Base-by-base conservation (phyloP, 2,329 filamentous ascomycete species). In the Cylindrodendrum hubeiense region DNA sequence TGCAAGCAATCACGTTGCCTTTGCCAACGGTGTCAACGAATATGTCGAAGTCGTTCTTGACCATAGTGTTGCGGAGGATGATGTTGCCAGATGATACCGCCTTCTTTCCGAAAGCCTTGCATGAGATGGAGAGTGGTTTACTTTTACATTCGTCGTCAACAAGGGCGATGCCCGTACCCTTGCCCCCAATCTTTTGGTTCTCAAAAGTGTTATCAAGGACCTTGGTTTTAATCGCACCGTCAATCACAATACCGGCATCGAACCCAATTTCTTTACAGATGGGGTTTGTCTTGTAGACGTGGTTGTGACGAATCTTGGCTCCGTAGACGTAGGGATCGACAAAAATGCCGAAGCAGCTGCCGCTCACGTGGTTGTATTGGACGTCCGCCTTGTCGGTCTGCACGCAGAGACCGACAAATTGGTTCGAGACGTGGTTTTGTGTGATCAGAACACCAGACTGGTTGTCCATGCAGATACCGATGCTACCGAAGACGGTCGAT, bases 391-490 rank as follows among this genome's bases (percentile, higher is more conserved):
- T 49, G 7, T 74, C 67, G 3, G 79, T 80, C 67, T 80, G 77
- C 1, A 80, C 71, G 34, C 78, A 80, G 9, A 80, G 67, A 7
- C 72, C 79, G 43, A 79, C 71, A n/a, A 4, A 21, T 19, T 78
- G 74, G 5, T 70, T 70, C 2, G 74, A 73, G 33, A 80, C 64
- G 5, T 70, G 60, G 63, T 80, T 80, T 39, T 74, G 59, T 4
- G 61, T 63, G 10, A 78, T 63, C 1, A 65, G 51, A 2, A 75
- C 75, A 10, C 71, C 67, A 5, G 72, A 74, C 22, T 71, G 59
- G 67, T 80, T 75, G 55, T 78, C 77, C 72, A 78, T 78, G 63
- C 78, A 80, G 28, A 80, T 74, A 15, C 66, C 78, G 47, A 79
- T 78, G 56, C 71, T 71, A 19, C 34, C 33, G 0, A 71, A 47